Percentiles rank a stretch among this genome's conserved stretches.
These are phyloP conservation scores for Parastagonospora avenae DNA, from an alignment of 2,329 filamentous ascomycete species.

Conservation along the genomic window DNA sequence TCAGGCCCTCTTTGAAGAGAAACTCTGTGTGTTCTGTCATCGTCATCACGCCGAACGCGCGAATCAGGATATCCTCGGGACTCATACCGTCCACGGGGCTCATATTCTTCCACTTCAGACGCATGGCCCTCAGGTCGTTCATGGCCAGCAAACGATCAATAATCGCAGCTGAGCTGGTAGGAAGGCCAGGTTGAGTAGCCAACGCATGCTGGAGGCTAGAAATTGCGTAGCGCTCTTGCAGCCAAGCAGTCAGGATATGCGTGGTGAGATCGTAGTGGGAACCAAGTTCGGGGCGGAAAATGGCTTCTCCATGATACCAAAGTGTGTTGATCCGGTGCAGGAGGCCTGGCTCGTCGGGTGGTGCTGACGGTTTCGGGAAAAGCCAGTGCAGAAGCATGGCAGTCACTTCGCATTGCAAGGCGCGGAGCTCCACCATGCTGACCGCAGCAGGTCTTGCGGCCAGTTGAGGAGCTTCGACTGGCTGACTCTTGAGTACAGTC, in stretches of 20 bases:
- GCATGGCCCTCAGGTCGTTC: conserved; percentile 42
- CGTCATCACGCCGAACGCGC: conserved; percentile 36
- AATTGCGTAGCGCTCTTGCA: conserved; percentile 39
- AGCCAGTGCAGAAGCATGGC: conserved; percentile 38
- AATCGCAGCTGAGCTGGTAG: conserved; percentile 23
- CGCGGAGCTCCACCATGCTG: conserved; percentile 21
- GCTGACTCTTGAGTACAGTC: conserved; percentile 33
- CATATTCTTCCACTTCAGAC: conserved; percentile 46
- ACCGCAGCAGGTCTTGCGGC: conserved; percentile 2
- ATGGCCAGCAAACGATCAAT: conserved; percentile 40
- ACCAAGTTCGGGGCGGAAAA: conserved; percentile 33
- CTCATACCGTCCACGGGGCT: conserved; percentile 36
- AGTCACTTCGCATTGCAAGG: conserved; percentile 41
- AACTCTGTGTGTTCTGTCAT: conserved; percentile 42
- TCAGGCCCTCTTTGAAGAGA: conserved; percentile 41
- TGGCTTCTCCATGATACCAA: conserved; percentile 32
- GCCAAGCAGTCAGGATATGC: conserved; percentile 38
- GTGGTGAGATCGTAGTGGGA: conserved; percentile 33
- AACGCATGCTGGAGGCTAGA: conserved; percentile 30
- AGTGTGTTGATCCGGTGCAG: conserved; percentile 34
- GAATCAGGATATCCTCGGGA: conserved; percentile 41
- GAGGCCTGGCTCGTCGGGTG: conserved; percentile 30
- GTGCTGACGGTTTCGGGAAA: conserved; percentile 28
- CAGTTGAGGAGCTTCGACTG: conserved; percentile 17
- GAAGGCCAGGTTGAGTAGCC: conserved; percentile 27